phyloP scores from a whole-genome alignment of 1,284 basidiomycete genomes.

The Hemileia vastatrix region DNA sequence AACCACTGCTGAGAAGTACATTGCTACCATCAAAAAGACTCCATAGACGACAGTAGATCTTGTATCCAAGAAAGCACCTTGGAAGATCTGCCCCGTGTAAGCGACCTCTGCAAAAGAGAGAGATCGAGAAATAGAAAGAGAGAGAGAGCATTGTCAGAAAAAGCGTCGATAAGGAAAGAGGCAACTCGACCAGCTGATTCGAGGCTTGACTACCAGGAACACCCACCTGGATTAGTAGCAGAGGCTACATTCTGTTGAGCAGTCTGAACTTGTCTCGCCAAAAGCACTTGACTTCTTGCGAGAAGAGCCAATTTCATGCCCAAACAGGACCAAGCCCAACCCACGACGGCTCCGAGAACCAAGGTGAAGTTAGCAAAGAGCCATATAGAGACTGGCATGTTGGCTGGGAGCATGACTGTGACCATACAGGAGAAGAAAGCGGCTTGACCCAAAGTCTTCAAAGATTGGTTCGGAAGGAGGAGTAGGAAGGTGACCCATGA shows the following conservation, averaged over 20 bases:
- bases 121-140: constrained; percentile 26
- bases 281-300: constrained; percentile 53
- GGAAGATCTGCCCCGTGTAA: constrained; percentile 50
- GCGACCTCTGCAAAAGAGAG: constrained; percentile 12
- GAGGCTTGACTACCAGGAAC: not conserved
- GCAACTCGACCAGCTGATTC: constrained; percentile 37
- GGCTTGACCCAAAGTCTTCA: constrained; percentile 36
- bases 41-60: constrained; percentile 54
- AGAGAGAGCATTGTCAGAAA: not conserved
- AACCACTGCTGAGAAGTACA: constrained; percentile 55
- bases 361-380: constrained; percentile 50
- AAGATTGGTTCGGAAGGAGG: constrained; percentile 33
- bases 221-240: constrained; percentile 37
- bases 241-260: too few relatives aligned
- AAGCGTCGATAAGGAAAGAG: not conserved
- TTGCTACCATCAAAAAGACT: constrained; percentile 59
- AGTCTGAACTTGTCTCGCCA: constrained; percentile 50
- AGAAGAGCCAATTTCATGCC: constrained; percentile 58
- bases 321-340: constrained; percentile 65
- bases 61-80: constrained; percentile 60
- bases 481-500: constrained; percentile 36
- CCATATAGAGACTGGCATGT: constrained; percentile 36
- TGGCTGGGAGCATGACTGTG: constrained; percentile 37
- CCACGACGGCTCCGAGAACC: constrained; percentile 55
- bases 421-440: constrained; percentile 38